Evolutionary conservation across 2,329 filamentous ascomycete species (phyloP).

Genomic region (Stylonectria norvegica): DNA sequence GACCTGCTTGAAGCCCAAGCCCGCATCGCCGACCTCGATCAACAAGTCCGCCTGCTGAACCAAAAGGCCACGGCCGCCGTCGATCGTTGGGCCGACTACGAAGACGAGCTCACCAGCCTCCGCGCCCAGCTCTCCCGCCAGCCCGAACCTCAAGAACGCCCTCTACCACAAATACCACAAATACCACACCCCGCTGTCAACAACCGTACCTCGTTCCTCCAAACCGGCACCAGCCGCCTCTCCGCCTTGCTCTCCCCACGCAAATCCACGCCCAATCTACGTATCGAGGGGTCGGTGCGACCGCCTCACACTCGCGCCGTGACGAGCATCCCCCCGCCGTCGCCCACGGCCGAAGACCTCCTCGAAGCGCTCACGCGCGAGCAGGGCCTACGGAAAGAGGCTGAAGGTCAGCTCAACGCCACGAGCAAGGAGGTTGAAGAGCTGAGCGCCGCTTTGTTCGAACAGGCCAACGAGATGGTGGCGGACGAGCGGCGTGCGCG

Average conservation of each 20-base stretch:
- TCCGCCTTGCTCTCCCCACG: conserved; percentile 45
- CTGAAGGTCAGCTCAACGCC: conserved; percentile 64
- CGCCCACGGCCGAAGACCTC: conserved; percentile 47
- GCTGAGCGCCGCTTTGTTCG: conserved; percentile 69
- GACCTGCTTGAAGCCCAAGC: conserved; percentile 54
- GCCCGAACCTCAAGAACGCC: background rate
- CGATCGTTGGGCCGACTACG: conserved; percentile 72
- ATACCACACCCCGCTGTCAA: conserved; percentile 27
- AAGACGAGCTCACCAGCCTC: conserved; percentile 67
- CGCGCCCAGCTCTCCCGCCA: conserved; percentile 38
- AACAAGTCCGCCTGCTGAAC: conserved; percentile 66
- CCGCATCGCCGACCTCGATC: conserved; percentile 66
- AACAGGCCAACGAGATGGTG: conserved; percentile 86
- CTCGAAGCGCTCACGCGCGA: conserved; percentile 63
- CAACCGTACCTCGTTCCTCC: conserved; percentile 44
- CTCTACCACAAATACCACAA: conserved; percentile 16
- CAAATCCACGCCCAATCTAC: conserved; percentile 40
- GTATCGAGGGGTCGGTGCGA: conserved; percentile 2
- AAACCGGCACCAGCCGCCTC: conserved; percentile 42
- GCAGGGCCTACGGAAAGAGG: conserved; percentile 61
- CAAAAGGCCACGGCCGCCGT: conserved; percentile 65
- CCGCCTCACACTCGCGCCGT: conserved; percentile 18
- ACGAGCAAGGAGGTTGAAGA: conserved; percentile 74
- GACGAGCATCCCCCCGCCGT: conserved; percentile 20
- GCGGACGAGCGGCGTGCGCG: conserved; percentile 69